Percentiles rank a stretch among this genome's conserved stretches.
Evolutionary conservation across 2,329 filamentous ascomycete genomes (phyloP).

Genomic region (Sclerotinia nivalis): DNA sequence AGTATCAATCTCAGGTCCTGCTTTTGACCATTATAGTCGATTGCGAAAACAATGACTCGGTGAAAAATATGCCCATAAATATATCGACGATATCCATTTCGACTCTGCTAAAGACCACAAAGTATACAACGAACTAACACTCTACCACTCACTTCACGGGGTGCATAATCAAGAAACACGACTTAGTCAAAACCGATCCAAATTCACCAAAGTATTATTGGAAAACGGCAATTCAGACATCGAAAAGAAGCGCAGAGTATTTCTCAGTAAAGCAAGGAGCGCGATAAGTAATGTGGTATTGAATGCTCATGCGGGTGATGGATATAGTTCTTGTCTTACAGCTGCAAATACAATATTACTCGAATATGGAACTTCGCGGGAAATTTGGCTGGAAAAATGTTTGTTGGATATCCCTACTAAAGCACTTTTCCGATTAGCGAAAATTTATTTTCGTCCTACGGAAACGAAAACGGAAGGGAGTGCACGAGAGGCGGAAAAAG

Average conservation of each 20-base stretch:
- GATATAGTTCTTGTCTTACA: neutral
- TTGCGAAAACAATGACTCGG: neutral
- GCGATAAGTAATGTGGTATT: neutral
- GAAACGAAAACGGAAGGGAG: neutral
- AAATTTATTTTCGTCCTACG: neutral
- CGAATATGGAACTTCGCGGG: neutral
- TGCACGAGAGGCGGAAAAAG: neutral
- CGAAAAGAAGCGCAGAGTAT: neutral
- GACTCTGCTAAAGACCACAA: neutral
- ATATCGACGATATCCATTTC: neutral
- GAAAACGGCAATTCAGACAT: neutral
- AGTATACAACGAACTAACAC: neutral
- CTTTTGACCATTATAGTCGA: neutral
- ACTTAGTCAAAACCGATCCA: neutral
- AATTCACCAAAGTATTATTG: neutral
- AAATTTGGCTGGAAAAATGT: neutral
- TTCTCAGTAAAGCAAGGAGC: neutral
- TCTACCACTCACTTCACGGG: neutral
- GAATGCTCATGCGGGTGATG: neutral
- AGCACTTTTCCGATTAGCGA: neutral
- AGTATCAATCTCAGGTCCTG: neutral
- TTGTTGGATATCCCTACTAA: neutral
- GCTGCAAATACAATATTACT: neutral
- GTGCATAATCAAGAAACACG: neutral
- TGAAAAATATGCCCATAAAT: neutral